phyloP scores from a whole-genome alignment of 2,329 filamentous ascomycete species.

The Microsporum canis region DNA sequence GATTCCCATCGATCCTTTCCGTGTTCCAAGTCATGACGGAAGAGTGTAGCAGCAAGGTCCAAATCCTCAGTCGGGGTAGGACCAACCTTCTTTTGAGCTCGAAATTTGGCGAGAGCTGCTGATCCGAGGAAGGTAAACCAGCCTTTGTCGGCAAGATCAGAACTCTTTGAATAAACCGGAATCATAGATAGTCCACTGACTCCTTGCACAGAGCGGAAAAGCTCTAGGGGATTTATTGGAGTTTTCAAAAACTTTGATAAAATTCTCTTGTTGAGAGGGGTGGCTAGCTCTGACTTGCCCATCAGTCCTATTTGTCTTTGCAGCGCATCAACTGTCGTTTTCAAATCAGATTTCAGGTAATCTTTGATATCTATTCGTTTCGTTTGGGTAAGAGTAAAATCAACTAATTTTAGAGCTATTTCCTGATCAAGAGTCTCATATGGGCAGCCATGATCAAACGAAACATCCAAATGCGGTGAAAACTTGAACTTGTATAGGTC shows the following conservation, averaged over 20 bases:
- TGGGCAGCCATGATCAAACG: constrained; percentile 69
- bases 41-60: constrained; percentile 66
- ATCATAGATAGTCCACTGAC: constrained; percentile 62
- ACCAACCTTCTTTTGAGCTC: constrained; percentile 63
- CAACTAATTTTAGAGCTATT: constrained; percentile 69
- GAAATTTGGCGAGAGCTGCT: constrained; percentile 77
- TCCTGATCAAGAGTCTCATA: constrained; percentile 66
- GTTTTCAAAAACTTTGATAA: constrained; percentile 71
- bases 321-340: constrained; percentile 82
- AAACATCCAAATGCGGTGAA: constrained; percentile 52
- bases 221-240: constrained; percentile 66
- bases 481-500: constrained; percentile 75
- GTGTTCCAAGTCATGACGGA: constrained; percentile 72
- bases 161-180: constrained; percentile 57
- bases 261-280: constrained; percentile 78
- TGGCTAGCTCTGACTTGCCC: constrained; percentile 64
- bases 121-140: constrained; percentile 91
- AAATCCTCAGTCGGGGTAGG: constrained; percentile 74
- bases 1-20: constrained; percentile 75
- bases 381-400: constrained; percentile 71
- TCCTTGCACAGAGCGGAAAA: constrained; percentile 73
- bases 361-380: constrained; percentile 82
- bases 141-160: constrained; percentile 60
- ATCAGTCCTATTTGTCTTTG: constrained; percentile 68
- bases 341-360: constrained; percentile 79